These are phyloP conservation scores for Smittium culicis DNA, from an alignment of 371 early-diverging fungal genomes.

Conservation along the genomic window DNA sequence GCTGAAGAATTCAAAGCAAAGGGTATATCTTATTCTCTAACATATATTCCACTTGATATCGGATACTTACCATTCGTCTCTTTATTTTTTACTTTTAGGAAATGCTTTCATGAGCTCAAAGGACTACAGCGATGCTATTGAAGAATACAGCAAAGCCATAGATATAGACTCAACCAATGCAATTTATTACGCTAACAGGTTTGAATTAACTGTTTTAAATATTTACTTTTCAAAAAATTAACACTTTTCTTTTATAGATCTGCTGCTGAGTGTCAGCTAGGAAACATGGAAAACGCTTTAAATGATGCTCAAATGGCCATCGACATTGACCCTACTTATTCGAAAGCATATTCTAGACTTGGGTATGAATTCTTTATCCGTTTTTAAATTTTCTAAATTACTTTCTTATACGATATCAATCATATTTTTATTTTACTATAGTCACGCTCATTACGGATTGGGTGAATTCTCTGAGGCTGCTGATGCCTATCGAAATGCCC, in stretches of 20 bases:
- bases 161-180: constrained; percentile 64
- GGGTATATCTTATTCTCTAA: no score
- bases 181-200: constrained; percentile 77
- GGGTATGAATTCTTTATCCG: no score
- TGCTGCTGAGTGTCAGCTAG: constrained; percentile 82
- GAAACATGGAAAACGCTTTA: constrained; percentile 74
- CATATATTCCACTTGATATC: no score
- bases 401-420: no score
- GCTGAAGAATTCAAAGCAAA: no score
- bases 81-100: no score
- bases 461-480: constrained; percentile 68
- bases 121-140: constrained; percentile 73
- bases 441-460: constrained; percentile 68
- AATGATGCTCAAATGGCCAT: constrained; percentile 71
- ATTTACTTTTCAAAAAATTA: no score
- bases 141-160: constrained; percentile 81
- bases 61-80: no score
- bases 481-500: constrained; percentile 81
- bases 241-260: constrained; percentile 43
- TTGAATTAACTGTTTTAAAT: no score
- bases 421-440: no score
- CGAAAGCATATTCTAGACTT: constrained; percentile 86
- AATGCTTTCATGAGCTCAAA: constrained; percentile 40
- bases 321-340: constrained; percentile 71
- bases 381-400: no score